Evolutionary conservation across 345 rosid genomes (phyloP), one percentile per base, ranked within the genome.

Genomic region (Rhodomyrtus tomentosa): DNA sequence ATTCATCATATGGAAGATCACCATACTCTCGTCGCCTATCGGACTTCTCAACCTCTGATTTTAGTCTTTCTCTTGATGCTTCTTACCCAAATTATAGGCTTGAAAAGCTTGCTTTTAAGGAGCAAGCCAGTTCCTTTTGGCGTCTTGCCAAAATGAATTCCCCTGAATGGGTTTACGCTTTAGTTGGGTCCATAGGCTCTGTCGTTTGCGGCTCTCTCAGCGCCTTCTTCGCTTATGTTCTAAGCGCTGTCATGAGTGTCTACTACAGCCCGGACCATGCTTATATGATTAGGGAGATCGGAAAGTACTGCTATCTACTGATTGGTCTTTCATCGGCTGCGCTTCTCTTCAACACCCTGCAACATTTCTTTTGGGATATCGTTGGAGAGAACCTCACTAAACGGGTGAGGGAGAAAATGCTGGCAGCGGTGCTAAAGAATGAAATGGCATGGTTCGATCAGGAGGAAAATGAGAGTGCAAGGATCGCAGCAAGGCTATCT

Each of bases 381-480:
- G 99, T 96, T 49, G 99, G 99, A 21, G 99, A 96, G 90, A 96
- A 96, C 87, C 97, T 96, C 45, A 96, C 99, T 4, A 96, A 96
- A 87, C 93, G 99, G 48, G 99, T 96, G 83, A 92, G 98, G 74
- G 98, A 96, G 87, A 96, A 95, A 89, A 95, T 96, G 98, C 95
- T 96, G 48, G 85, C 90, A 1, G 96, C 98, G 0, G 98, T 96
- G 52, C 95, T 96, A 51, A 95, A 92, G 89, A 96, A 96, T 85
- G 99, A 96, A 86, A 93, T 96, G 95, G 98, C 98, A 48, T 96
- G 99, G 99, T 96, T 95, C 50, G 99, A 96, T 91, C 98, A 93
- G 88, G 99, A 95, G 88, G 99, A 96, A 90, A 95, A 96, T 32
- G 98, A 96, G 88, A 96, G 99, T 82, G 95, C 96, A 55, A 93